Evolutionary conservation across 1,139 yeast genomes (phyloP).

Genomic region (Zygosaccharomyces pseudobailii): DNA sequence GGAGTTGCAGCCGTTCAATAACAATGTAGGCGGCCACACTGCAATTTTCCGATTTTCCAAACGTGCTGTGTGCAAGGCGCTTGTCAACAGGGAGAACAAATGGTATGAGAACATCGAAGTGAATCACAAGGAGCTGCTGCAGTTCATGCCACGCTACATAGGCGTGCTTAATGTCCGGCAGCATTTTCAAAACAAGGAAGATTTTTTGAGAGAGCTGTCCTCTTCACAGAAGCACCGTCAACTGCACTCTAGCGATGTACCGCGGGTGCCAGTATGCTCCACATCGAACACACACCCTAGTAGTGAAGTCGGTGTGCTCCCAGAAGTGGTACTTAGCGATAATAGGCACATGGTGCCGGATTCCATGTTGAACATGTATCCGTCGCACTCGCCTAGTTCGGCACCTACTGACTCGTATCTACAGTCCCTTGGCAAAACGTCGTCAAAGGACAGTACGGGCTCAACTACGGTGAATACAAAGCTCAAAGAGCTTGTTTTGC

Average conservation of each 20-base stretch:
- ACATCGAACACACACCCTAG: conserved; percentile 22
- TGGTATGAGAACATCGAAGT: conserved; percentile 89
- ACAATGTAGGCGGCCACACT: conserved; percentile 97
- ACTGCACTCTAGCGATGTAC: conserved; percentile 5
- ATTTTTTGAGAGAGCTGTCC: conserved; percentile 16
- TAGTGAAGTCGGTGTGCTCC: conserved; percentile 37
- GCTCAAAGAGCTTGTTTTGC: conserved; percentile 59
- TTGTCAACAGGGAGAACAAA: conserved; percentile 80
- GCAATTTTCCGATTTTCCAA: conserved; percentile 90
- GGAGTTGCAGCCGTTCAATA: conserved; percentile 80
- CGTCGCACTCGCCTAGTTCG: conserved; percentile 49
- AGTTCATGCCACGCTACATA: conserved; percentile 87
- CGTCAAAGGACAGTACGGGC: conserved; percentile 38
- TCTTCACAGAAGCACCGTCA: conserved; percentile 9
- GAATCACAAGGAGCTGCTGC: conserved; percentile 67
- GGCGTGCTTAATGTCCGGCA: conserved; percentile 92
- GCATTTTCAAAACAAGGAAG: conserved; percentile 30
- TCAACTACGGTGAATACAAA: conserved; percentile 62
- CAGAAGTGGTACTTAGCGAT: conserved; percentile 84
- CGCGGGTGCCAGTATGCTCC: conserved; percentile 7
- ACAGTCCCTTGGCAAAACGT: conserved; percentile 11
- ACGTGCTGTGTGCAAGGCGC: conserved; percentile 92
- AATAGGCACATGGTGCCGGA: conserved; percentile 86
- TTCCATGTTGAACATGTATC: conserved; percentile 60
- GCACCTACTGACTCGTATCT: conserved; percentile 30